Conservation (phyloP, 129 eudicot genomes). For the Smallanthus sonchifolius region DNA sequence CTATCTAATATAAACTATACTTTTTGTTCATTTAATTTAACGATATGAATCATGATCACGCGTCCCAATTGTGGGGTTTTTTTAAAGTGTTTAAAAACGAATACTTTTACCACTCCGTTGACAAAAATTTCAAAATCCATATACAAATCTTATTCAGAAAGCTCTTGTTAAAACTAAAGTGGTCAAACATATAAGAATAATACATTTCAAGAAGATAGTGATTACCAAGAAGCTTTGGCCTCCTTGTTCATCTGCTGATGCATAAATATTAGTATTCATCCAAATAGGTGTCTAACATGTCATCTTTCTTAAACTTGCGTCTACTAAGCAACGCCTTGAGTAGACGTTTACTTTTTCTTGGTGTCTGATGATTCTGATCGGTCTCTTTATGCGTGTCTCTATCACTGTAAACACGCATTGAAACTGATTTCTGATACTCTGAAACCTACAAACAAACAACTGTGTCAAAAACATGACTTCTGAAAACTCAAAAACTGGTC, state of each 20-base stretch:
- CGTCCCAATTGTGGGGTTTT: too few relatives aligned
- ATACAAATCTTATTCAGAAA: too few relatives aligned
- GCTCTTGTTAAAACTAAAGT: not conserved
- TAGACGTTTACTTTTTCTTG: slow-evolving; percentile 89
- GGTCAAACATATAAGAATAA: slow-evolving; percentile 10
- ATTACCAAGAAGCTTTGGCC: not conserved
- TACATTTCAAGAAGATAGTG: not conserved
- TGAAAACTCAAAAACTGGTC: not conserved
- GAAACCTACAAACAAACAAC: slow-evolving; percentile 21
- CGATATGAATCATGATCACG: too few relatives aligned
- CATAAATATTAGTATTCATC: slow-evolving; percentile 60
- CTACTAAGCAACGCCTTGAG: slow-evolving; percentile 85
- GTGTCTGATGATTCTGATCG: slow-evolving; percentile 34
- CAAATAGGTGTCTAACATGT: slow-evolving; percentile 61
- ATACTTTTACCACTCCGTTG: too few relatives aligned
- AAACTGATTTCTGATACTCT: slow-evolving; percentile 74
- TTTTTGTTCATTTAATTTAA: too few relatives aligned
- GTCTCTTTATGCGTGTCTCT: slow-evolving; percentile 43
- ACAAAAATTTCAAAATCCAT: too few relatives aligned
- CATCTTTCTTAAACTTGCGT: slow-evolving; percentile 84
- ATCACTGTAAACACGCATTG: slow-evolving; percentile 60
- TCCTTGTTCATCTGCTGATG: slow-evolving; percentile 2
- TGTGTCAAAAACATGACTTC: slow-evolving; percentile 1
- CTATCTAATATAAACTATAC: too few relatives aligned
- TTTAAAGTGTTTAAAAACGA: too few relatives aligned